A percentile compares a stretch with the other conserved stretches of the same genome.
Conservation (phyloP, 2,329 filamentous ascomycete species). For the Plenodomus tracheiphilus region DNA sequence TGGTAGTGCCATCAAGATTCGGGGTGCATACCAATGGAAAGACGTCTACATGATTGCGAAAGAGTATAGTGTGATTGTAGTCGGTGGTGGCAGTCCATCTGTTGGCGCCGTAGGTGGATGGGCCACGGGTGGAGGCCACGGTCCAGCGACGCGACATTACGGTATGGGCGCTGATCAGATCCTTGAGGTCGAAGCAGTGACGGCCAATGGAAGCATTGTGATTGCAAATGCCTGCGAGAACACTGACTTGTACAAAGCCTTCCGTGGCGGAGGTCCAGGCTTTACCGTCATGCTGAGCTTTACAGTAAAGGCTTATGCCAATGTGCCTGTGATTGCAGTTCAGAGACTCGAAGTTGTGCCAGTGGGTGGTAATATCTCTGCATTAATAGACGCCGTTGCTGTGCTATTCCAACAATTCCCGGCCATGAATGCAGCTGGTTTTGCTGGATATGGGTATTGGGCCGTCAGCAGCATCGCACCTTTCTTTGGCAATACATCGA, state of each 20-base stretch:
- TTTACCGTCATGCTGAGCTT: conserved; percentile 38
- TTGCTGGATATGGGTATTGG: no score
- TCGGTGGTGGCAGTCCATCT: conserved; percentile 24
- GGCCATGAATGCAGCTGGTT: no score
- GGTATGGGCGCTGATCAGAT: conserved; percentile 39
- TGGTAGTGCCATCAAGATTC: no score
- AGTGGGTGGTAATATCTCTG: no score
- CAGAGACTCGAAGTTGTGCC: not conserved
- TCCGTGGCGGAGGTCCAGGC: conserved; percentile 43
- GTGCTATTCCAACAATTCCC: no score
- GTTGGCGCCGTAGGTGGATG: conserved; percentile 36
- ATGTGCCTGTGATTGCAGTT: conserved; percentile 5
- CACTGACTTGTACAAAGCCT: conserved; percentile 43
- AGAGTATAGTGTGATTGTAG: not conserved
- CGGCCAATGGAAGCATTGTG: conserved; percentile 10
- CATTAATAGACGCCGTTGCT: no score
- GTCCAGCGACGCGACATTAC: conserved; percentile 35
- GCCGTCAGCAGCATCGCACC: no score
- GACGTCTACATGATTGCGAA: no score
- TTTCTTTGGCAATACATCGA: no score
- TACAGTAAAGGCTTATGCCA: conserved; percentile 10
- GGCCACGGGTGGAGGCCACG: conserved; percentile 39
- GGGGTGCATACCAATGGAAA: no score
- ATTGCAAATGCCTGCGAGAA: conserved; percentile 17
- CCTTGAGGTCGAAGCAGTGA: conserved; percentile 36